phyloP scores from a whole-genome alignment of 1,139 yeast genomes.

The Candida mesenterica region DNA sequence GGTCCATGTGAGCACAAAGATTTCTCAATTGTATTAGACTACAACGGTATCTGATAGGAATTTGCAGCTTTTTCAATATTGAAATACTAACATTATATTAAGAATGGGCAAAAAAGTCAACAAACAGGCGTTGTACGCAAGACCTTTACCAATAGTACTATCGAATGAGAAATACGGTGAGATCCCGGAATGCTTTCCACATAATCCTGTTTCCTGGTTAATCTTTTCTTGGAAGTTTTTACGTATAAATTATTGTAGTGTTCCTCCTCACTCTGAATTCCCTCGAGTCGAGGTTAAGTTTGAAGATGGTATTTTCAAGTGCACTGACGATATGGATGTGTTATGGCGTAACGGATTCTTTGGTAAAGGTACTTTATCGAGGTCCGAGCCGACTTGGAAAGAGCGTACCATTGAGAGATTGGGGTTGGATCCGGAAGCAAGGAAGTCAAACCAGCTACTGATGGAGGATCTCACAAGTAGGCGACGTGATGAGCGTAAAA shows the following conservation, averaged over 20 bases:
- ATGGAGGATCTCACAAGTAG: slow-evolving; percentile 72
- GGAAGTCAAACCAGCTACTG: slow-evolving; percentile 4
- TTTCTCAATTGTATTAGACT: slow-evolving; percentile 77
- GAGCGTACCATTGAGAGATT: slow-evolving; percentile 54
- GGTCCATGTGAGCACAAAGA: slow-evolving; percentile 69
- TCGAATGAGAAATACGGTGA: slow-evolving; percentile 32
- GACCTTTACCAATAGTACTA: slow-evolving; percentile 51
- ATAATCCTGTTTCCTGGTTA: slow-evolving; percentile 63
- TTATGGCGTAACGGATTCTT: slow-evolving; percentile 89
- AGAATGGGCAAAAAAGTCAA: slow-evolving; percentile 24
- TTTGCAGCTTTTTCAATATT: neutral
- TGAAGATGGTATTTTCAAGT: slow-evolving; percentile 42
- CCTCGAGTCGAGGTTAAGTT: slow-evolving; percentile 24
- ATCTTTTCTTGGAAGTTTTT: slow-evolving; percentile 38
- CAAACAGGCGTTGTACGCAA: slow-evolving; percentile 28
- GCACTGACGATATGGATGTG: slow-evolving; percentile 50
- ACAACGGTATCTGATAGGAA: slow-evolving; percentile 96
- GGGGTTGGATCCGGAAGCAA: slow-evolving; percentile 26
- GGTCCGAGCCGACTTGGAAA: slow-evolving; percentile 93
- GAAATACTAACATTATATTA: slow-evolving; percentile 15
- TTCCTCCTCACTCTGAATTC: slow-evolving; percentile 23
- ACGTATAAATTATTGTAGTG: slow-evolving; percentile 14
- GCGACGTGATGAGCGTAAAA: slow-evolving; percentile 70
- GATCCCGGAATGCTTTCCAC: slow-evolving; percentile 49
- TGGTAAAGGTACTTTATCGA: slow-evolving; percentile 85